These are phyloP conservation scores for Carpinus viminea DNA, from an alignment of 306 rosid genomes.

Conservation along the genomic window DNA sequence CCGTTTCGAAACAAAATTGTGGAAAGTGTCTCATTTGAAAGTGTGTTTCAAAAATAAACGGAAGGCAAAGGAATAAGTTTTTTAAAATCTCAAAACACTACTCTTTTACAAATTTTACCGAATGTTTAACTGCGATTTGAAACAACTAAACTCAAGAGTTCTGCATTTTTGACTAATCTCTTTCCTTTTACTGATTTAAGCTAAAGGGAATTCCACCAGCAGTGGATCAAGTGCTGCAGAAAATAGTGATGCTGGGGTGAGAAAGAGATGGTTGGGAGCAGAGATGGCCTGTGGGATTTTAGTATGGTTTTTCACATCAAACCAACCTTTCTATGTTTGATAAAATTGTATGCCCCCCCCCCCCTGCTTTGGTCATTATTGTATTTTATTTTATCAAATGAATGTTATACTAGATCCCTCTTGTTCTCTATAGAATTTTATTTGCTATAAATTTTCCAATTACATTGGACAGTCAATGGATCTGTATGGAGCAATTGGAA, in stretches of 20 bases:
- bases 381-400: background rate
- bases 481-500: background rate
- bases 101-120: too few species aligned
- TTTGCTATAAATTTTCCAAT: background rate
- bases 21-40: too few species aligned
- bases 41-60: too few species aligned
- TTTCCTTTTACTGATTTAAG: slow-evolving; percentile 3
- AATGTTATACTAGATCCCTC: background rate
- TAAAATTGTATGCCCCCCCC: background rate
- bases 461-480: background rate
- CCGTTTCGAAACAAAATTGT: too few species aligned
- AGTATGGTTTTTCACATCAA: slow-evolving; percentile 38
- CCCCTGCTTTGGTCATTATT: background rate
- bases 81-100: too few species aligned
- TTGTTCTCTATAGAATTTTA: background rate
- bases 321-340: slow-evolving; percentile 33
- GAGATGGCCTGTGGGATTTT: slow-evolving; percentile 39
- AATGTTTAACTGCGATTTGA: too few species aligned
- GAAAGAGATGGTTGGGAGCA: slow-evolving; percentile 32
- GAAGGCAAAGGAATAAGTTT: too few species aligned
- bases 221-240: slow-evolving; percentile 32
- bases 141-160: background rate
- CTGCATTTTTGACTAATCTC: background rate
- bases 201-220: slow-evolving; percentile 29
- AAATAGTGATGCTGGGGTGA: slow-evolving; percentile 44